Evolutionary conservation across 495 filamentous ascomycete species (phyloP).

Genomic region (Neurospora intermedia): DNA sequence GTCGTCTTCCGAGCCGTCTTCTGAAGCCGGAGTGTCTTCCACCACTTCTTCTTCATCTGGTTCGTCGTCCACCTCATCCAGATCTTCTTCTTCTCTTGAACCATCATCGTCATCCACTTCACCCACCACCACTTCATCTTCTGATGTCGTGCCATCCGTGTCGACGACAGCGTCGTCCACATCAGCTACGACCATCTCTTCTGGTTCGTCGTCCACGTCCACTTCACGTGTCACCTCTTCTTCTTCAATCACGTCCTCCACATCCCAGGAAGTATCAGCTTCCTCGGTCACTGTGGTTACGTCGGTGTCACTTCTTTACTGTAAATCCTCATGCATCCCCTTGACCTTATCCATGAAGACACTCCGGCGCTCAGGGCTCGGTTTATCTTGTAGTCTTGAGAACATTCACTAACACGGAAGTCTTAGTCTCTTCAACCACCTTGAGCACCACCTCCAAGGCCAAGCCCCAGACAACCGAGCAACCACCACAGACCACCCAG

Average conservation of each 20-base stretch:
- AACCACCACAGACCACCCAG: constrained; percentile 4
- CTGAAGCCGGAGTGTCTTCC: constrained; percentile 2
- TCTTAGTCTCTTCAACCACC: constrained; percentile 1
- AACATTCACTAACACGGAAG: background rate
- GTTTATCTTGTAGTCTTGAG: background rate
- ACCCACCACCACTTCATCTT: background rate
- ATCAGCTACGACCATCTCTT: background rate
- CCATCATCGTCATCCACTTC: constrained; percentile 5
- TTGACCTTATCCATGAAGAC: background rate
- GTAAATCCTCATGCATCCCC: background rate
- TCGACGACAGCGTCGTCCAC: background rate
- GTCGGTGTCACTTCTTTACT: constrained; percentile 5
- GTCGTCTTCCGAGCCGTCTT: background rate
- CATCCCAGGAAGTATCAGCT: constrained; percentile 6
- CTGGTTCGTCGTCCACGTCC: background rate
- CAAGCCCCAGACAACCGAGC: constrained; percentile 1
- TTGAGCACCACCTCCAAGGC: constrained; percentile 1
- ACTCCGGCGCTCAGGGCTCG: background rate
- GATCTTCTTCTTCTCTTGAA: background rate
- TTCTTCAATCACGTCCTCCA: background rate
- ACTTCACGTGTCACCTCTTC: background rate
- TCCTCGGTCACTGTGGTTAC: constrained; percentile 18
- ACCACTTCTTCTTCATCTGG: constrained; percentile 1
- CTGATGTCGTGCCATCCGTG: background rate
- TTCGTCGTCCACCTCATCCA: background rate